These are phyloP conservation scores for Porphyra umbilicalis DNA, from an alignment of 31 red algal species.

Conservation along the genomic window DNA sequence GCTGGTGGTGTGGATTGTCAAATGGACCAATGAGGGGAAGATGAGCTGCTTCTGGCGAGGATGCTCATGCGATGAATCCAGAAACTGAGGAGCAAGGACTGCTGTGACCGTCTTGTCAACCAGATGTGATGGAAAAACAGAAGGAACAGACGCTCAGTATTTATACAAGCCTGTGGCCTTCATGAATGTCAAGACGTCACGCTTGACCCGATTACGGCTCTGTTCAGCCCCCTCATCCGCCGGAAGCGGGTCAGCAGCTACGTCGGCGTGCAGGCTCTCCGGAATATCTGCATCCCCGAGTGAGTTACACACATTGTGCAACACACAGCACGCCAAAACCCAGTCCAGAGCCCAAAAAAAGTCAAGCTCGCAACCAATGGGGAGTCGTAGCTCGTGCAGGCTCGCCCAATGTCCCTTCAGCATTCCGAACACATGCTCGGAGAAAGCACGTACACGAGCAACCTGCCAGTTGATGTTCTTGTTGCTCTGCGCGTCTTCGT, in stretches of 20 bases:
- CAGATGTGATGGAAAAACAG: too few relatives aligned
- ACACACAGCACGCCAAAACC: neutral
- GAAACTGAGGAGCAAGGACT: too few relatives aligned
- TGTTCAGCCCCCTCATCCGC: neutral
- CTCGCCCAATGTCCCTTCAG: neutral
- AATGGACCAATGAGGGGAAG: too few relatives aligned
- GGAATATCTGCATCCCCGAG: neutral
- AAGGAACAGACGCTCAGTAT: neutral
- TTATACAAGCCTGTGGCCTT: neutral
- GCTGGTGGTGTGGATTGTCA: too few relatives aligned
- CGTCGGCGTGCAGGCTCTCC: neutral
- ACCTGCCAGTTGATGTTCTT: neutral
- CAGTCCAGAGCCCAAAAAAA: neutral
- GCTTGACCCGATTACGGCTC: neutral
- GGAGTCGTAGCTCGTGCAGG: neutral
- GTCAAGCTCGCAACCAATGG: neutral
- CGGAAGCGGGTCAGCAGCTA: neutral
- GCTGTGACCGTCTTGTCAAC: too few relatives aligned
- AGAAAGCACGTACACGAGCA: neutral
- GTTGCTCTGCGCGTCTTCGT: too few relatives aligned
- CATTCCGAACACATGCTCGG: neutral
- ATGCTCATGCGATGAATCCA: too few relatives aligned
- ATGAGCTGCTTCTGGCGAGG: too few relatives aligned
- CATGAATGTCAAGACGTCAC: neutral
- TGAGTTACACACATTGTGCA: neutral